Evolutionary conservation across 495 filamentous ascomycete genomes (phyloP).

Genomic region (Friedmanniomyces simplex): DNA sequence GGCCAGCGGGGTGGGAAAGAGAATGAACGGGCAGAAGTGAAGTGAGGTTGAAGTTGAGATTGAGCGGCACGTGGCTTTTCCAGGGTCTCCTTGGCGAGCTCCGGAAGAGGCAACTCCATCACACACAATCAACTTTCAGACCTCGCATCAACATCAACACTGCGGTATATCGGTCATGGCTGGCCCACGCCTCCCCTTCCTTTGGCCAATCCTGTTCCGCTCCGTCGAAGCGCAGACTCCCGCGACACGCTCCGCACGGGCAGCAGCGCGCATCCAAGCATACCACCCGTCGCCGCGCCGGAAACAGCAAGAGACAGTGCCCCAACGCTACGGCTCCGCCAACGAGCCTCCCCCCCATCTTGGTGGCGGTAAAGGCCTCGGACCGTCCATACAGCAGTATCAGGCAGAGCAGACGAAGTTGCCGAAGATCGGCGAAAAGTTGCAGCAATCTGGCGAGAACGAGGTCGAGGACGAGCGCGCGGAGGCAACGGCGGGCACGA

Average conservation of each 20-base stretch:
- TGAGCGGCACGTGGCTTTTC: background rate
- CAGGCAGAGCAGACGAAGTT: conserved; percentile 23
- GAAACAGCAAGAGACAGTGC: conserved; percentile 15
- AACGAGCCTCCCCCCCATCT: conserved; percentile 45
- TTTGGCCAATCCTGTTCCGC: conserved; percentile 31
- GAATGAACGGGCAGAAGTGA: too few species aligned
- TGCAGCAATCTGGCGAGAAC: conserved; percentile 10
- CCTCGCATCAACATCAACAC: background rate
- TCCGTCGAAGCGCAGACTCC: conserved; percentile 10
- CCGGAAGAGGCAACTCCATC: background rate
- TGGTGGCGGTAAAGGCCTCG: conserved; percentile 12
- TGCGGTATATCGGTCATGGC: conserved; percentile 22
- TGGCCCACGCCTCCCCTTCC: conserved; percentile 30
- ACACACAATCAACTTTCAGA: background rate
- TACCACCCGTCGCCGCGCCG: conserved; percentile 24
- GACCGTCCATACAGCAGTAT: conserved; percentile 9
- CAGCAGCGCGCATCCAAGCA: conserved; percentile 1
- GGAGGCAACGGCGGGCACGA: conserved; percentile 1
- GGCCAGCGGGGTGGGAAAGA: too few species aligned
- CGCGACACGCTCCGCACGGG: conserved; percentile 7
- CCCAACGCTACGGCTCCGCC: conserved; percentile 51
- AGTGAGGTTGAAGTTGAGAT: background rate
- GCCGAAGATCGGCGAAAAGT: conserved; percentile 15
- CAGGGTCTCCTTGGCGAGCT: background rate
- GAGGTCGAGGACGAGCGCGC: background rate